phyloP scores from a whole-genome alignment of 2,329 filamentous ascomycete genomes.

The Aspergillus sp. region DNA sequence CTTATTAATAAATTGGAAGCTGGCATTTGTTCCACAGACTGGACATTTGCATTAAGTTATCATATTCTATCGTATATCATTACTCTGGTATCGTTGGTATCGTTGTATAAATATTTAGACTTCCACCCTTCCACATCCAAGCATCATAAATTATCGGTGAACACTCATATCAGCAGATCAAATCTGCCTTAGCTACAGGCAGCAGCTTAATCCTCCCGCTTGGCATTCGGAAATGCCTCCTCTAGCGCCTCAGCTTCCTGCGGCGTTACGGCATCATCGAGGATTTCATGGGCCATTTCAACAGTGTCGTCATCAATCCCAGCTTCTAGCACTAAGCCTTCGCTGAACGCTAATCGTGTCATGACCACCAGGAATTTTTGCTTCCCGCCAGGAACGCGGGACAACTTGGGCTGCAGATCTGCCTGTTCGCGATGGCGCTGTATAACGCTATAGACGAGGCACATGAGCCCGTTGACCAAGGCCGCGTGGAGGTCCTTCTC shows the following conservation, averaged over 20 bases:
- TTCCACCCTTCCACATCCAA: too few species aligned
- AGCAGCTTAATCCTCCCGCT: slow-evolving; percentile 25
- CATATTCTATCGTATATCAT: neutral
- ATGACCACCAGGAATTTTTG: slow-evolving; percentile 82
- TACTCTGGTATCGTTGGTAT: too few species aligned
- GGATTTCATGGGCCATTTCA: slow-evolving; percentile 76
- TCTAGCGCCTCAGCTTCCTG: slow-evolving; percentile 69
- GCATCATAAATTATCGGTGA: too few species aligned
- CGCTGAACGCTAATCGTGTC: slow-evolving; percentile 81
- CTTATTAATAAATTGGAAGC: too few species aligned
- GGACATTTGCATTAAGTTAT: neutral
- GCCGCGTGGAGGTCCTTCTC: slow-evolving; percentile 49
- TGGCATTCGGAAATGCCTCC: slow-evolving; percentile 46
- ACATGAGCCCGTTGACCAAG: slow-evolving; percentile 61
- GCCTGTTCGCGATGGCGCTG: slow-evolving; percentile 62
- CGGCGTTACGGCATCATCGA: slow-evolving; percentile 78
- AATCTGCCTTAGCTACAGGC: too few species aligned
- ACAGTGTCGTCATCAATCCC: slow-evolving; percentile 76
- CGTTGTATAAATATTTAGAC: too few species aligned
- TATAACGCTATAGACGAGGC: slow-evolving; percentile 63
- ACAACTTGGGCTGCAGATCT: slow-evolving; percentile 72
- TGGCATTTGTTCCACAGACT: neutral
- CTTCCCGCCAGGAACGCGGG: slow-evolving; percentile 67
- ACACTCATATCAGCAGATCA: too few species aligned
- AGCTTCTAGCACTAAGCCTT: slow-evolving; percentile 74